Conservation (phyloP, 495 filamentous ascomycete species). For the Platismatia glauca region DNA sequence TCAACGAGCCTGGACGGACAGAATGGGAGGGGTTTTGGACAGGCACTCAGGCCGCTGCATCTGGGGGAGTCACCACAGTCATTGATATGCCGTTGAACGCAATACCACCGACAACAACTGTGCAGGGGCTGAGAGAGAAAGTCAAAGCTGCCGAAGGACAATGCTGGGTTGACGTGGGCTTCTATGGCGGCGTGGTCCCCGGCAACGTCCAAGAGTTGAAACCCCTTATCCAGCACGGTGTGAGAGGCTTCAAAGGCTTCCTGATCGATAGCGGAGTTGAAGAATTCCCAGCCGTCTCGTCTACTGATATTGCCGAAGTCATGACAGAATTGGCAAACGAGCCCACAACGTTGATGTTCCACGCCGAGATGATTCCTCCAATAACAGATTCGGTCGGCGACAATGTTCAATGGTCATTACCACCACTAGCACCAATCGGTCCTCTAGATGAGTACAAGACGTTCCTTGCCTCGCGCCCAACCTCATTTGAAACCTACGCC, state of each 20-base stretch:
- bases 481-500: constrained; percentile 84
- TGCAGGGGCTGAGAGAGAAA: constrained; percentile 74
- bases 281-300: constrained; percentile 86
- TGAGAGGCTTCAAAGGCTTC: constrained; percentile 96
- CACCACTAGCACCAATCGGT: constrained; percentile 66
- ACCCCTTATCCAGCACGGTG: constrained; percentile 71
- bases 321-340: constrained; percentile 69
- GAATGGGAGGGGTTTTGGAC: constrained; percentile 99
- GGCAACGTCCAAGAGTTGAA: constrained; percentile 77
- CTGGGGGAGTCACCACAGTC: constrained; percentile 95
- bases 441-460: constrained; percentile 76
- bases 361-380: constrained; percentile 95
- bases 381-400: constrained; percentile 75
- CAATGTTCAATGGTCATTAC: constrained; percentile 59
- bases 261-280: constrained; percentile 94
- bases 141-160: constrained; percentile 74
- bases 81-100: constrained; percentile 98
- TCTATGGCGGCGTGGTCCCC: constrained; percentile 92
- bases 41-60: constrained; percentile 86
- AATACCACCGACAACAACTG: constrained; percentile 90
- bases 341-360: constrained; percentile 92
- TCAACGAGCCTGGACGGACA: constrained; percentile 93
- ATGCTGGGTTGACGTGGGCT: constrained; percentile 98
- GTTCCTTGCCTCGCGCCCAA: constrained; percentile 85
- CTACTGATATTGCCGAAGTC: constrained; percentile 65